These are phyloP conservation scores for Solanum chiquidenum DNA, from an alignment of 257 asterid genomes.

Conservation along the genomic window DNA sequence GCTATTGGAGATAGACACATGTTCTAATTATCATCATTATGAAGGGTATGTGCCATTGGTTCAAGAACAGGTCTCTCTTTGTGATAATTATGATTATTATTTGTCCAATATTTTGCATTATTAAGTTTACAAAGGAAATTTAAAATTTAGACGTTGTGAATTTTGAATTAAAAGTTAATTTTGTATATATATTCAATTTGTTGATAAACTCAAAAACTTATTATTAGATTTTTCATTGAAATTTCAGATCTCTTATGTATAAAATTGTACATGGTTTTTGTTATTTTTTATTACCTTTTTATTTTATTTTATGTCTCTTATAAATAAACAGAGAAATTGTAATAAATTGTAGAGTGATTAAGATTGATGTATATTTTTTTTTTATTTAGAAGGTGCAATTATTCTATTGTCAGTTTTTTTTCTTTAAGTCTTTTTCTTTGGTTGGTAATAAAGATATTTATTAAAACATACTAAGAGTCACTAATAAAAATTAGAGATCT, in stretches of 20 bases:
- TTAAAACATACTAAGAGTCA: too few relatives aligned
- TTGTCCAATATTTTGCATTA: neutral
- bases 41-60: neutral
- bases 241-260: too few relatives aligned
- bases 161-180: neutral
- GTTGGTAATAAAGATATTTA: too few relatives aligned
- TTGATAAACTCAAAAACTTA: neutral
- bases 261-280: neutral
- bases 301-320: neutral
- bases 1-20: slow-evolving; percentile 38
- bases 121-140: neutral
- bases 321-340: neutral
- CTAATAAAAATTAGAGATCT: too few relatives aligned
- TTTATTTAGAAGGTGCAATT: neutral
- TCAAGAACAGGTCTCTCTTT: neutral
- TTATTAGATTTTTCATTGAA: neutral
- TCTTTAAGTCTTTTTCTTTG: too few relatives aligned
- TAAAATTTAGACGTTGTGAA: neutral
- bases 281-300: neutral
- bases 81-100: neutral
- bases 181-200: neutral
- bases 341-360: neutral
- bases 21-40: slow-evolving; percentile 8
- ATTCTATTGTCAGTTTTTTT: neutral
- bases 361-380: neutral